Evolutionary conservation across 2,329 filamentous ascomycete species (phyloP).

Genomic region (Arthroderma uncinatum): DNA sequence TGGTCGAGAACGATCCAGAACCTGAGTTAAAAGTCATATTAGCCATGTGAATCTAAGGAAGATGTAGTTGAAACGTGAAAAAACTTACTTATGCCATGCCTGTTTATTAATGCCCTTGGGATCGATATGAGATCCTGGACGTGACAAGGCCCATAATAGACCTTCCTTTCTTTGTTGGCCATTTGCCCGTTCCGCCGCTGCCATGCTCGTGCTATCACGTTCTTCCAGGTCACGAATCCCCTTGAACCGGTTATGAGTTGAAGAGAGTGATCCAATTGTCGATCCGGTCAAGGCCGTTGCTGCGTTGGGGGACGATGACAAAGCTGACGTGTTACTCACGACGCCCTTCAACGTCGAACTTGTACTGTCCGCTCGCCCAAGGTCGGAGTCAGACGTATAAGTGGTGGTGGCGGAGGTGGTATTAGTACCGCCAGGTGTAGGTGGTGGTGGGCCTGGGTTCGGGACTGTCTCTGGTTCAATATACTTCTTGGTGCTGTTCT

Average conservation of each 20-base stretch:
- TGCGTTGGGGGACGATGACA: slow-evolving; percentile 31
- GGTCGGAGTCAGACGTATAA: slow-evolving; percentile 54
- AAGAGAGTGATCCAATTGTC: slow-evolving; percentile 18
- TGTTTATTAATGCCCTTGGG: slow-evolving; percentile 92
- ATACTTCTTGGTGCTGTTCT: slow-evolving; percentile 71
- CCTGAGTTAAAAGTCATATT: slow-evolving; percentile 36
- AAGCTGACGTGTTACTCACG: slow-evolving; percentile 37
- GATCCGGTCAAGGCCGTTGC: slow-evolving; percentile 11
- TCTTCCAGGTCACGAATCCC: slow-evolving; percentile 89
- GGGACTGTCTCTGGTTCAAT: slow-evolving; percentile 55
- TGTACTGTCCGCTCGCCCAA: slow-evolving; percentile 63
- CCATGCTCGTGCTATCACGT: slow-evolving; percentile 49
- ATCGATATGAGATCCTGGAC: slow-evolving; percentile 87
- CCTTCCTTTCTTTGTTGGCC: slow-evolving; percentile 79
- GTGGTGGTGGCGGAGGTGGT: slow-evolving; percentile 32
- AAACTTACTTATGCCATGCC: slow-evolving; percentile 87
- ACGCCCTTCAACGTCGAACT: slow-evolving; percentile 53
- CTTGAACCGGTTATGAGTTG: slow-evolving; percentile 57
- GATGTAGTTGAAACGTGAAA: neutral
- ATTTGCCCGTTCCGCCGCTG: slow-evolving; percentile 44
- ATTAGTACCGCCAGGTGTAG: slow-evolving; percentile 23
- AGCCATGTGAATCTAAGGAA: neutral
- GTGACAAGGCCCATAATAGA: slow-evolving; percentile 83
- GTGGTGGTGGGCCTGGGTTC: slow-evolving; percentile 27
- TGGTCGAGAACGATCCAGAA: slow-evolving; percentile 99